Evolutionary conservation across 768 basidiomycete genomes (phyloP).

Genomic region (Tylopilus subfusipes): DNA sequence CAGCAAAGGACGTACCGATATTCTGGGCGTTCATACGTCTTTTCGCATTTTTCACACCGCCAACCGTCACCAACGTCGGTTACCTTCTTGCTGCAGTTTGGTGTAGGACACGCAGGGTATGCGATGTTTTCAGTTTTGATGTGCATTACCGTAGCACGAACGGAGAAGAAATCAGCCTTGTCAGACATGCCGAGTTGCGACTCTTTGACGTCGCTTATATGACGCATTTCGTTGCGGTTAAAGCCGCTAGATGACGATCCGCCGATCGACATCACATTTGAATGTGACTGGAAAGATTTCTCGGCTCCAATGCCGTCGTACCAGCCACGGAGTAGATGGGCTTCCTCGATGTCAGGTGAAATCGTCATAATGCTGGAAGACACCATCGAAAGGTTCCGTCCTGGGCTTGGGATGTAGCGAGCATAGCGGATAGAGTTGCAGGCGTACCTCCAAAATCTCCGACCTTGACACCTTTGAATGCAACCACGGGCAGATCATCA

Average conservation of each 20-base stretch:
- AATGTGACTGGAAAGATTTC: slow-evolving; percentile 69
- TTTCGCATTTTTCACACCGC: slow-evolving; percentile 92
- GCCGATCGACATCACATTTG: slow-evolving; percentile 39
- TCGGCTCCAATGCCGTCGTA: slow-evolving; percentile 69
- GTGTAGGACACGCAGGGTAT: slow-evolving; percentile 85
- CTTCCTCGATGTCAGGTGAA: slow-evolving; percentile 90
- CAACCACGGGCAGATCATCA: slow-evolving; percentile 66
- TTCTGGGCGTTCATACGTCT: slow-evolving; percentile 63
- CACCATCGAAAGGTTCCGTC: slow-evolving; percentile 80
- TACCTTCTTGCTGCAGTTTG: slow-evolving; percentile 89
- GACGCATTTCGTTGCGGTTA: slow-evolving; percentile 69
- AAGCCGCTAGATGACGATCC: slow-evolving; percentile 45
- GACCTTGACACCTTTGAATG: slow-evolving; percentile 92
- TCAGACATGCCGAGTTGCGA: slow-evolving; percentile 72
- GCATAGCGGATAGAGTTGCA: not conserved
- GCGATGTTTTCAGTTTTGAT: slow-evolving; percentile 78
- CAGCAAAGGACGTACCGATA: slow-evolving; percentile 57
- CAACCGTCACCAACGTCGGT: slow-evolving; percentile 64
- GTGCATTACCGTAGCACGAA: slow-evolving; percentile 81
- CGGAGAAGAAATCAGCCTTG: slow-evolving; percentile 75
- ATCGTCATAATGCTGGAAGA: slow-evolving; percentile 77
- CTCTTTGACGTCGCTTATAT: slow-evolving; percentile 75
- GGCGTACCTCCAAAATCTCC: slow-evolving; percentile 80
- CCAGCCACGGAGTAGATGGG: slow-evolving; percentile 87
- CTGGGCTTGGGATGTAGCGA: slow-evolving; percentile 35